Evolutionary conservation across 805 yeast genomes (phyloP).

Genomic region (Candida rishiriensis): DNA sequence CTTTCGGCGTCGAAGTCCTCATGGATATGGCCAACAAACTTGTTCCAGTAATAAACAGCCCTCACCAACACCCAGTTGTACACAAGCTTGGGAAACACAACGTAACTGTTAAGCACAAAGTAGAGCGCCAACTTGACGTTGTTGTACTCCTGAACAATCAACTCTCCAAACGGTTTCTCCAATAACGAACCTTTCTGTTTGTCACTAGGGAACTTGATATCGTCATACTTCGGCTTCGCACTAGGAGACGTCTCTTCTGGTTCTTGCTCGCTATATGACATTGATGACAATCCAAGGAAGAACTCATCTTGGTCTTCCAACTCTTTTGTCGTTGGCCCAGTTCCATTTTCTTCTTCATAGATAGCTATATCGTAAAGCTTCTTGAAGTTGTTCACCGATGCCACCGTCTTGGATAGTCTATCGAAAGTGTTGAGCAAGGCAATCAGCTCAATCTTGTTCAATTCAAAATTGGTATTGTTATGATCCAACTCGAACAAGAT

Average conservation of each 20-base stretch:
- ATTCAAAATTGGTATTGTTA: conserved; percentile 31
- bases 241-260: neutral
- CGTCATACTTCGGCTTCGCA: conserved; percentile 7
- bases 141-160: conserved; percentile 45
- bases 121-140: conserved; percentile 56
- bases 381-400: conserved; percentile 70
- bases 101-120: conserved; percentile 64
- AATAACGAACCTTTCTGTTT: conserved; percentile 9
- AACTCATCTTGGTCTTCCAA: conserved; percentile 2
- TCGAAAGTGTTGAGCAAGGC: conserved; percentile 91
- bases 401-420: conserved; percentile 79
- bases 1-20: conserved; percentile 30
- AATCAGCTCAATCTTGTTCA: conserved; percentile 73
- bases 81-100: conserved; percentile 61
- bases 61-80: conserved; percentile 47
- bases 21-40: conserved; percentile 58
- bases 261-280: conserved; percentile 1
- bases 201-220: conserved; percentile 20
- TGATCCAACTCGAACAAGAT: conserved; percentile 73
- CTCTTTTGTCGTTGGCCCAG: conserved; percentile 1
- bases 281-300: neutral
- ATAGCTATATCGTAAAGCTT: conserved; percentile 39
- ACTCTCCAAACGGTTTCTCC: conserved; percentile 28
- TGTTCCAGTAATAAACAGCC: conserved; percentile 62
- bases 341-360: conserved; percentile 23